Conservation (phyloP, 257 asterid genomes). For the Solanum chiquidenum region DNA sequence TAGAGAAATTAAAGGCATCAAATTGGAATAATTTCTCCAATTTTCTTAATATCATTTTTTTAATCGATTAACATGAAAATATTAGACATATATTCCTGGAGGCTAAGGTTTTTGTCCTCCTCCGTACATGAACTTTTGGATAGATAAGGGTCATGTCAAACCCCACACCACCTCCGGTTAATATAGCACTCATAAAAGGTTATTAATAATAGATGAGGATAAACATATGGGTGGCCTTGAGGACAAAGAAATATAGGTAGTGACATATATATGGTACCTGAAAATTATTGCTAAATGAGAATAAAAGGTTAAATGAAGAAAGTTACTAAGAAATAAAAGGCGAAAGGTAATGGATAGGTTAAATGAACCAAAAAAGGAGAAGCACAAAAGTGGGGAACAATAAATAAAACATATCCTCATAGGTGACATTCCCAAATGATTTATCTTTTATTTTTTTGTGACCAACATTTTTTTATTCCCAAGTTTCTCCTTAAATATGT, state of each 20-base stretch:
- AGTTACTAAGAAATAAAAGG: background rate
- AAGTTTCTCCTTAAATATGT: background rate
- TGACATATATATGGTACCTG: background rate
- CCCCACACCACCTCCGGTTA: background rate
- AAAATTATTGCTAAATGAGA: background rate
- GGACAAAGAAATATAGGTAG: background rate
- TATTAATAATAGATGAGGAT: background rate
- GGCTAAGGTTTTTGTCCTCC: background rate
- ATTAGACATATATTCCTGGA: background rate
- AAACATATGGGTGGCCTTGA: background rate
- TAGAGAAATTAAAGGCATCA: background rate
- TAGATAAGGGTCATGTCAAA: background rate
- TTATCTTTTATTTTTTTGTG: background rate
- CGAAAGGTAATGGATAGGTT: background rate
- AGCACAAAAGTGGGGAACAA: background rate
- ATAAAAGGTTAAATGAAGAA: background rate
- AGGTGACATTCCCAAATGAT: background rate
- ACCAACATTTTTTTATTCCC: background rate
- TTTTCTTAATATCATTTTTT: background rate
- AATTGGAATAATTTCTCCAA: background rate
- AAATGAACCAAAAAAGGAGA: background rate
- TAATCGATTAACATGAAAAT: background rate
- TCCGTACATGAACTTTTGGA: background rate
- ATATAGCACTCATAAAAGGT: background rate
- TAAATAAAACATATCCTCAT: background rate